Base-by-base conservation (phyloP, 306 rosid genomes). In the Malus orientalis region DNA sequence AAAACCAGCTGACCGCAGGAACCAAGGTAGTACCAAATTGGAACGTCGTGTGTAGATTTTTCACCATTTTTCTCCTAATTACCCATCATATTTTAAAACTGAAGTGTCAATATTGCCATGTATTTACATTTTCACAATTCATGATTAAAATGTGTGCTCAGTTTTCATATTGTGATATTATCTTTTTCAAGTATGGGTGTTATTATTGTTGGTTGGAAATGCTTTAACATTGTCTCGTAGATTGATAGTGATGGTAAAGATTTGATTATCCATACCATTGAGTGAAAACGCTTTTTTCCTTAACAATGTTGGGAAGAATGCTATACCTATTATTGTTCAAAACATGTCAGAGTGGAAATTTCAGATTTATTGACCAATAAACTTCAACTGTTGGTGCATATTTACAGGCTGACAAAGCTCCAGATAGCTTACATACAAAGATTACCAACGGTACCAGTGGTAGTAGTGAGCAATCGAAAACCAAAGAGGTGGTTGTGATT, bases 351-450 rank as follows among this genome's bases (percentile, higher is more conserved):
- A 51, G 51, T 36, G 67, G 73, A 65, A 61, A 44, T 16, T 65
- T 25, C 60, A 45, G 42, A 49, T 49, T 49, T 18, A 49, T 49
- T 14, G 55, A 15, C 55, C 1, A 1, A 49, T 4, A 49, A 15
- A 15, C 71, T 60, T 59, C 57, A 75, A 73, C 54, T 38, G 44
- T 73, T 74, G 58, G 45, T 84, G 73, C 55, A 30, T 77, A 76
- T 83, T 87, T 49, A 66, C 93, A 96, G 99, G 81, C 62, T 65
- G 69, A 70, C 19, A 82, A 69, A 65, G 75, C 72, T 76, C 84
- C 76, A 71, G 81, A 62, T 75, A 74, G 76, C 69, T 47, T 53
- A 30, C 76, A 69, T 68, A 51, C 73, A 45, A 79, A 88, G 83
- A 81, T 67, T 69, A 76, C 38, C 38, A 83, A 80, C 69, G 44